These are phyloP conservation scores for Fusarium odoratissimum DNA, from an alignment of 2,329 filamentous ascomycete species.

Conservation along the genomic window DNA sequence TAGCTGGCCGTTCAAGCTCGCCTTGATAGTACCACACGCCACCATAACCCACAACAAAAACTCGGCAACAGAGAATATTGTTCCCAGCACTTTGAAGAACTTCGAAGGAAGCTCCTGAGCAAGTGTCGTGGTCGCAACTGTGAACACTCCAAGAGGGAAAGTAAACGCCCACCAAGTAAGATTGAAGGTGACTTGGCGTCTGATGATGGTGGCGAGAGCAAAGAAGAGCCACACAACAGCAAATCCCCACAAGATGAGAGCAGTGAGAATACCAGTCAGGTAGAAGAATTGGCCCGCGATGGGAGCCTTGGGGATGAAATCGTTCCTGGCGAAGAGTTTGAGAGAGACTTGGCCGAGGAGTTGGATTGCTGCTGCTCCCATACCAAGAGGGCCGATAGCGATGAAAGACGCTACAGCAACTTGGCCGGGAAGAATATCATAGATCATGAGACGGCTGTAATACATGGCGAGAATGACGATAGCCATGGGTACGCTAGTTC, in stretches of 20 bases:
- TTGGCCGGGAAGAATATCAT: constrained; percentile 69
- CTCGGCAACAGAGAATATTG: constrained; percentile 32
- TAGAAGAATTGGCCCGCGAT: constrained; percentile 66
- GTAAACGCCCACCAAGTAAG: constrained; percentile 56
- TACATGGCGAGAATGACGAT: constrained; percentile 70
- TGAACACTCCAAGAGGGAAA: constrained; percentile 52
- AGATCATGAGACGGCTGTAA: constrained; percentile 69
- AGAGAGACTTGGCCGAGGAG: constrained; percentile 56
- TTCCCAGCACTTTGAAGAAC: constrained; percentile 49
- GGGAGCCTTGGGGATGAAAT: constrained; percentile 53
- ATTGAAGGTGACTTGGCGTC: constrained; percentile 50
- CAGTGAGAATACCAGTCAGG: constrained; percentile 58
- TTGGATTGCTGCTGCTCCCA: constrained; percentile 66
- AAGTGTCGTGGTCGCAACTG: constrained; percentile 47
- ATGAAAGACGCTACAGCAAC: constrained; percentile 72
- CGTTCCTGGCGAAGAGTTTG: constrained; percentile 45
- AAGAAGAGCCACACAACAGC: constrained; percentile 51
- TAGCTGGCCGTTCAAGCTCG: constrained; percentile 8
- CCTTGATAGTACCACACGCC: constrained; percentile 14
- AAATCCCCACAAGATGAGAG: constrained; percentile 51
- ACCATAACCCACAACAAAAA: constrained; percentile 37
- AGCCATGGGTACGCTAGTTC: constrained; percentile 62
- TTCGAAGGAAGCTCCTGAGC: constrained; percentile 47
- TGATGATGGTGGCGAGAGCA: constrained; percentile 46
- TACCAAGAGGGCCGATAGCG: constrained; percentile 70